Base-by-base conservation (phyloP, 257 asterid genomes). In the Gentiana straminea region DNA sequence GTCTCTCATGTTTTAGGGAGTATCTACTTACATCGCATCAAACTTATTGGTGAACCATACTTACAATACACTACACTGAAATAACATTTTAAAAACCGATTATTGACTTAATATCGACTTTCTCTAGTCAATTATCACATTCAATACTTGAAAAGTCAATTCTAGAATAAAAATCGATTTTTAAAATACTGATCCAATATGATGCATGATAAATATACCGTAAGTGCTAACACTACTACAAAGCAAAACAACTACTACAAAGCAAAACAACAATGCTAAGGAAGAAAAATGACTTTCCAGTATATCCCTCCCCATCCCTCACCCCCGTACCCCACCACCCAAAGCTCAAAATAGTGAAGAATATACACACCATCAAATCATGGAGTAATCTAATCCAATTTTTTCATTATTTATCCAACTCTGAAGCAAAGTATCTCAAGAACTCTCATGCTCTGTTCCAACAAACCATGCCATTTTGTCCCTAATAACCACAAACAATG, bases 401-500 rank as follows among this genome's bases (percentile, higher is more conserved):
- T 39, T 33, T 49, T 4, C 37, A 55, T 63, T 66, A 58, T 5
- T 65, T 68, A 55, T 70, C 68, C 79, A 74, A 75, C 78, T 69
- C 63, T 73, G 57, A 71, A 64, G 74, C 73, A 64, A 64, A 67
- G 59, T 13, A 53, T 35, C 32, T 8, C 47, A 54, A 49, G 8
- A 52, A 3, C 34, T 35, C 55, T 33, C 49, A n/a, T 4, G 10
- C 35, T 24, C 13, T 35, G 0, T 7, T 7, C 24, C 24, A 24
- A 32, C 13, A 41, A 13, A 10, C 52, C 41, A 13, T 36, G 35
- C 35, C 57, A 4, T 7, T 5, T 46, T 7, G 12, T 55, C 15
- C 56, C 59, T 34, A 55, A 51, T 45, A 38, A 37, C 60, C 44
- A 64, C 12, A 47, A 2, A 72, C 41, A 65, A 81, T 86, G 95